Conservation (phyloP, 495 filamentous ascomycete species). For the Penicillium coffeae region DNA sequence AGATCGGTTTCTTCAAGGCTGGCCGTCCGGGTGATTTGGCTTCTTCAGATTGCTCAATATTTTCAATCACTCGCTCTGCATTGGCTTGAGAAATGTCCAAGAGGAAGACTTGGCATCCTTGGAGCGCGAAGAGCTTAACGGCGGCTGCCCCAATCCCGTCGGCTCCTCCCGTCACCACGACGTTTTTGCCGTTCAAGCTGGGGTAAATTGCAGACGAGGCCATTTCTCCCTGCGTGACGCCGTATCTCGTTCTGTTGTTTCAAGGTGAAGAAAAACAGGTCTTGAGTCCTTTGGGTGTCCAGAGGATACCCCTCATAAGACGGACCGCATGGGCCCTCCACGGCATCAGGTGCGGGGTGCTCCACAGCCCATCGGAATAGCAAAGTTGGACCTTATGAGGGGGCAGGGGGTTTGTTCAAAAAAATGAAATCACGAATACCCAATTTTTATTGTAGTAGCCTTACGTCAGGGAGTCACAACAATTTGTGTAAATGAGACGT, state of each 20-base stretch:
- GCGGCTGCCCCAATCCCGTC: conserved; percentile 49
- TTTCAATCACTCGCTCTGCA: conserved; percentile 8
- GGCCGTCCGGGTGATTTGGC: not conserved
- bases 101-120: conserved; percentile 46
- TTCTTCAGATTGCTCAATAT: not conserved
- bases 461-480: too few species aligned
- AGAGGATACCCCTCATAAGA: not conserved
- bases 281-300: too few species aligned
- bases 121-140: conserved; percentile 40
- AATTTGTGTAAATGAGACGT: too few species aligned
- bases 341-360: too few species aligned
- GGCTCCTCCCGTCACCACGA: conserved; percentile 50
- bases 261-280: not conserved
- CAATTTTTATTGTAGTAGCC: too few species aligned
- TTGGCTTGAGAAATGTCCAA: conserved; percentile 38
- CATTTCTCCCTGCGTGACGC: not conserved
- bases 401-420: too few species aligned
- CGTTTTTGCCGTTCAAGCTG: conserved; percentile 39
- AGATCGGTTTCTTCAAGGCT: conserved; percentile 7
- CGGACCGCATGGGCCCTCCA: not conserved
- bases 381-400: too few species aligned
- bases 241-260: not conserved
- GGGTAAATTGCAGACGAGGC: conserved; percentile 8
- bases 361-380: too few species aligned
- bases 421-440: too few species aligned